Evolutionary conservation across 2,329 filamentous ascomycete genomes (phyloP).

Genomic region (Exophiala aquamarina): DNA sequence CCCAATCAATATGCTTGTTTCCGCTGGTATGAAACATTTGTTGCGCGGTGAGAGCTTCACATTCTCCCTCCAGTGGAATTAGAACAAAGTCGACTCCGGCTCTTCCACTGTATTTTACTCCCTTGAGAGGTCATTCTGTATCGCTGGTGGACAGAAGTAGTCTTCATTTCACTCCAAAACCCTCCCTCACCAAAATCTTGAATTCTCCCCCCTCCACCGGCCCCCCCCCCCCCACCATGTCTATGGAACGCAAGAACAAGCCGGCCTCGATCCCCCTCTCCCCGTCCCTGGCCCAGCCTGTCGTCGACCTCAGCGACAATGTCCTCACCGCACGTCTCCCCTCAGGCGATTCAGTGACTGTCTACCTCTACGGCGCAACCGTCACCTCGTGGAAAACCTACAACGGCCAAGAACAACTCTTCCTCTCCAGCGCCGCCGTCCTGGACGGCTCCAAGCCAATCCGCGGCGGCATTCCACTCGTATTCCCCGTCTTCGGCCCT

Average conservation of each 20-base stretch:
- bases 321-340: conserved; percentile 78
- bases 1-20: no score
- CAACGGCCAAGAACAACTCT: conserved; percentile 77
- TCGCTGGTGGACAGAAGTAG: no score
- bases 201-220: not conserved
- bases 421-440: conserved; percentile 75
- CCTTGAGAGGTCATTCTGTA: no score
- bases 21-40: no score
- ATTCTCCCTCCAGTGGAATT: no score
- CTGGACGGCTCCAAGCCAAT: conserved; percentile 88
- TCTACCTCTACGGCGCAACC: conserved; percentile 89
- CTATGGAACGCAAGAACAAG: conserved; percentile 80
- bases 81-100: not conserved
- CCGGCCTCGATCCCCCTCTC: conserved; percentile 74
- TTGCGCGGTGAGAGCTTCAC: no score
- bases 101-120: no score
- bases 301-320: conserved; percentile 71
- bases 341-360: conserved; percentile 79
- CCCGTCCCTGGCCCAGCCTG: conserved; percentile 72
- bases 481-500: conserved; percentile 68
- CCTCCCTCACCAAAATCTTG: no score
- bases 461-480: conserved; percentile 55
- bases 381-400: conserved; percentile 90
- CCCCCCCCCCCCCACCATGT: not conserved
- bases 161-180: no score